Evolutionary conservation across 495 filamentous ascomycete genomes (phyloP).

Genomic region (Aspergillus mulundensis): DNA sequence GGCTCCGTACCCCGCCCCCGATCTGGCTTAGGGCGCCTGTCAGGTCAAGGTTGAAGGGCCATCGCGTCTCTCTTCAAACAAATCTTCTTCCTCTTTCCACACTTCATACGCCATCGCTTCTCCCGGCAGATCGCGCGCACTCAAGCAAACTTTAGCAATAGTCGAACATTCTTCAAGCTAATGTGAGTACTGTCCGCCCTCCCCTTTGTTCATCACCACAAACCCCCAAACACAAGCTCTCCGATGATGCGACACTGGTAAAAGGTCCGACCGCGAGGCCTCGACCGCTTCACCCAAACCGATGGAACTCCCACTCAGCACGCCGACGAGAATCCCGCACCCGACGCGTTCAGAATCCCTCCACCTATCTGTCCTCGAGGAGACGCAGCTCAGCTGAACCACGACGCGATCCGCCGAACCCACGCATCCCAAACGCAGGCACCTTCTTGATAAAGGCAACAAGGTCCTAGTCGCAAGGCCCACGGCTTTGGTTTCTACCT

Average conservation of each 20-base stretch:
- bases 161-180: neutral
- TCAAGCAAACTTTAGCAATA: neutral
- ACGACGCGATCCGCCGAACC: conserved; percentile 1
- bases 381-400: conserved; percentile 9
- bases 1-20: conserved; percentile 21
- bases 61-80: neutral
- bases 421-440: conserved; percentile 21
- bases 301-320: conserved; percentile 24
- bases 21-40: conserved; percentile 19
- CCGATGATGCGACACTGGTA: conserved; percentile 60
- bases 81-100: neutral
- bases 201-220: neutral
- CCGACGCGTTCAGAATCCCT: conserved; percentile 14
- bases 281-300: conserved; percentile 15
- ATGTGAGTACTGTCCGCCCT: conserved; percentile 1
- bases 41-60: neutral
- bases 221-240: conserved; percentile 18
- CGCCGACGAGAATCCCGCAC: neutral
- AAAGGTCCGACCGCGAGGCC: conserved; percentile 56
- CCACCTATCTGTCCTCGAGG: neutral
- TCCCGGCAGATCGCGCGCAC: neutral
- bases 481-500: conserved; percentile 14
- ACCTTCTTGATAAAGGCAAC: conserved; percentile 23
- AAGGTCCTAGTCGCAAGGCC: conserved; percentile 23
- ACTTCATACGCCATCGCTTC: neutral